Conservation (phyloP, 208 protist genomes). For the Novymonas esmeraldas region DNA sequence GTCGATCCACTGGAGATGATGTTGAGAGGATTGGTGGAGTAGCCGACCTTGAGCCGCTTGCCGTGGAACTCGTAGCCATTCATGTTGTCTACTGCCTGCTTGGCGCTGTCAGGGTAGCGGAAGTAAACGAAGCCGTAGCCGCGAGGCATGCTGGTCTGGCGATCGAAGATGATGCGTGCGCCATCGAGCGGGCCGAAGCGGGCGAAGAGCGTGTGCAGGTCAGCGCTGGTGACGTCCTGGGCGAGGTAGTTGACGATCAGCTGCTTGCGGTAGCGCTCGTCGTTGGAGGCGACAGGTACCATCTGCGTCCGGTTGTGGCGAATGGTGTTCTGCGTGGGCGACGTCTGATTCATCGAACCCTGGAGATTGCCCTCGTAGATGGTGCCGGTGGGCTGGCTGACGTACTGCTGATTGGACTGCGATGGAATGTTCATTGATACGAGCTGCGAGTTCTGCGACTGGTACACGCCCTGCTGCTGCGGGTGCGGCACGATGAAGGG, state of each 20-base stretch:
- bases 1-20: conserved; percentile 30
- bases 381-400: conserved; percentile 11
- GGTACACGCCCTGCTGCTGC: conserved; percentile 41
- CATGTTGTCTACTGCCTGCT: conserved; percentile 61
- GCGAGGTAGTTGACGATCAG: conserved; percentile 87
- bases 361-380: conserved; percentile 33
- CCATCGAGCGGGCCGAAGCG: conserved; percentile 71
- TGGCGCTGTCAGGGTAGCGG: conserved; percentile 54
- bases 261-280: conserved; percentile 77
- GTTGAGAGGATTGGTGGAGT: conserved; percentile 81
- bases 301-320: conserved; percentile 40
- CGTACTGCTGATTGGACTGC: conserved; percentile 42
- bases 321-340: conserved; percentile 17
- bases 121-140: conserved; percentile 88
- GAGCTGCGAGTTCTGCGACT: conserved; percentile 32
- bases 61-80: conserved; percentile 76
- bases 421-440: conserved; percentile 46
- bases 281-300: conserved; percentile 39
- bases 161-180: conserved; percentile 75
- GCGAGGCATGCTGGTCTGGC: conserved; percentile 60
- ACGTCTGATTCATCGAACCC: conserved; percentile 27
- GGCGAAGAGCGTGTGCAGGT: conserved; percentile 72
- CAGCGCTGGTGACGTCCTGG: conserved; percentile 55
- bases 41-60: conserved; percentile 76
- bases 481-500: conserved; percentile 38